phyloP scores from a whole-genome alignment of 495 filamentous ascomycete species.

The Clohesyomyces aquaticus region DNA sequence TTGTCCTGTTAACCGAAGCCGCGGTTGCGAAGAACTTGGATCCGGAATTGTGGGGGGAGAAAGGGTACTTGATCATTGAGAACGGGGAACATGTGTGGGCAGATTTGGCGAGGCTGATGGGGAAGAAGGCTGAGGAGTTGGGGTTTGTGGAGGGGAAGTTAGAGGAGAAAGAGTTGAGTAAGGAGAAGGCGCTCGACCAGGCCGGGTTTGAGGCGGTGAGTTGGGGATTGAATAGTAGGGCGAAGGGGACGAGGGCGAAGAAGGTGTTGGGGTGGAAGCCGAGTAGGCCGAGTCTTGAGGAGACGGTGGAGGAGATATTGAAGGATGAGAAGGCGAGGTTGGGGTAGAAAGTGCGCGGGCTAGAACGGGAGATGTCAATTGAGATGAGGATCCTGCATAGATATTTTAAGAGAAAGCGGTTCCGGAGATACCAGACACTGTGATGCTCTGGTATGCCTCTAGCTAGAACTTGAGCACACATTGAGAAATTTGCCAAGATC shows the following conservation, averaged over 20 bases:
- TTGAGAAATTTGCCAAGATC: no score
- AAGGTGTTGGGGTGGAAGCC: slow-evolving; percentile 65
- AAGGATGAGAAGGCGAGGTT: slow-evolving; percentile 51
- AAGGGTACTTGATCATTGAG: slow-evolving; percentile 75
- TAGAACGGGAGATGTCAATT: background rate
- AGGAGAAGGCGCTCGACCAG: slow-evolving; percentile 39
- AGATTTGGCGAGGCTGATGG: slow-evolving; percentile 64
- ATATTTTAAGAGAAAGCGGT: no score
- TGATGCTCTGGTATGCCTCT: no score
- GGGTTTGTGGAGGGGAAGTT: slow-evolving; percentile 19
- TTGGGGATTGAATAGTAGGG: slow-evolving; percentile 63
- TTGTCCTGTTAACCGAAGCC: slow-evolving; percentile 67
- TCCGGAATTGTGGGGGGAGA: slow-evolving; percentile 65
- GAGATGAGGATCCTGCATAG: background rate
- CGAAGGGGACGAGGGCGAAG: slow-evolving; percentile 58
- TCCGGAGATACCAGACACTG: no score
- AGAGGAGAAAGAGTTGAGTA: slow-evolving; percentile 9
- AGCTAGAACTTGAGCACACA: no score
- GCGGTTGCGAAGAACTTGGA: slow-evolving; percentile 54
- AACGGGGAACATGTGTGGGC: slow-evolving; percentile 73
- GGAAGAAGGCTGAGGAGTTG: slow-evolving; percentile 60
- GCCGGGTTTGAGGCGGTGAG: slow-evolving; percentile 32
- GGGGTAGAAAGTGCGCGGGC: background rate
- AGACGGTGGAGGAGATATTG: slow-evolving; percentile 55
- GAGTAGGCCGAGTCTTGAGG: slow-evolving; percentile 48